Base-by-base conservation (phyloP, 345 rosid species). In the Limnanthes douglasii region DNA sequence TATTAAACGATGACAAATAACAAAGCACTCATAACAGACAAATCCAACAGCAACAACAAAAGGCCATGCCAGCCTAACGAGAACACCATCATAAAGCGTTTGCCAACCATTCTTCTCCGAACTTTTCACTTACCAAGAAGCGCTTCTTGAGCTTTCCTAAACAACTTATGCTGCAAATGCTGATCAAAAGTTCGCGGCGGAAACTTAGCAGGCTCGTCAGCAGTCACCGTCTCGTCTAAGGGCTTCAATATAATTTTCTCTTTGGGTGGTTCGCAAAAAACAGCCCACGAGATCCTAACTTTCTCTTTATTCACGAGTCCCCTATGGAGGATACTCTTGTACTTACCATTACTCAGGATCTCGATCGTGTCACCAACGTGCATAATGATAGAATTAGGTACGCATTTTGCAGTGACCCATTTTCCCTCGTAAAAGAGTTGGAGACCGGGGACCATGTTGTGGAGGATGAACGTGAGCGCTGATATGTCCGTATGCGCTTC, bases 381-480 rank as follows among this genome's bases (percentile, higher is more conserved):
- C 96, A 85, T 73, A 57, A 85, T 73, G 55, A 90, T 80, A 8
- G 98, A 90, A 40, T 78, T 68, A 1, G 96, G 96, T 30, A 90
- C 86, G 15, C 96, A 90, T 52, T 90, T 85, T 16, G 96, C 98
- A 0, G 64, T 90, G 13, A 80, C 38, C 96, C 98, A 90, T 37
- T 90, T 78, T 12, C 62, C 78, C 31, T 73, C 51, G 11, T 80
- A 75, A 62, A 78, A 85, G 18, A 80, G 86, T 60, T 90, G 98
- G 24, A 90, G 69, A 1, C 98, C 98, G 0, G 98, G 94, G 32
- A 90, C 85, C 96, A 90, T 90, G 72, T 90, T 90, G 80, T 90
- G 98, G 66, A 90, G 83, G 18, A 90, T 78, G 61, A 85, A 85
- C 14, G 98, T 80, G 54, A 84, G 82, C 2, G 98, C 78, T 20